phyloP scores from a whole-genome alignment of 2,329 filamentous ascomycete species.

The Mycocentrospora acerina region DNA sequence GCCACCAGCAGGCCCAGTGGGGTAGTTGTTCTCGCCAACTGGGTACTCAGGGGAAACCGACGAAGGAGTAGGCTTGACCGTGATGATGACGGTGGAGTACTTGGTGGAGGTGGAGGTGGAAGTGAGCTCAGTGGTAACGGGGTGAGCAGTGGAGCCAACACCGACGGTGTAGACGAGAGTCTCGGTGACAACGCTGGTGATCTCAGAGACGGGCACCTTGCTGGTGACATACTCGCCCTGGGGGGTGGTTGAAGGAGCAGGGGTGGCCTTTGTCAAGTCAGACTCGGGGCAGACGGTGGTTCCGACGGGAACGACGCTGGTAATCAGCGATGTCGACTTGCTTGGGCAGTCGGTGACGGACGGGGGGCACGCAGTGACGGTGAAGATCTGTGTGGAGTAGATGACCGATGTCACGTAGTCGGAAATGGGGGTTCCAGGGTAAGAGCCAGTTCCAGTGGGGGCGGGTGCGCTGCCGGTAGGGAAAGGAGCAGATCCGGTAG shows the following conservation, averaged over 20 bases:
- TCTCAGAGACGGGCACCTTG: slow-evolving; percentile 26
- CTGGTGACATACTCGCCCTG: slow-evolving; percentile 13
- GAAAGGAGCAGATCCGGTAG: slow-evolving; percentile 8
- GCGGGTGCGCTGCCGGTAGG: slow-evolving; percentile 40
- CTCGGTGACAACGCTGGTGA: slow-evolving; percentile 40
- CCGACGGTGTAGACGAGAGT: slow-evolving; percentile 49
- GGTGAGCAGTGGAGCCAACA: slow-evolving; percentile 46
- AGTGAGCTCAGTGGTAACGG: slow-evolving; percentile 43
- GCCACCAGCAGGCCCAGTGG: slow-evolving; percentile 10
- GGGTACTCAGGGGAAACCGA: slow-evolving; percentile 2
- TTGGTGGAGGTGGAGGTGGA: slow-evolving; percentile 35
- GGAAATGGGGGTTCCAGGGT: slow-evolving; percentile 41
- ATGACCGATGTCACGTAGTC: slow-evolving; percentile 44
- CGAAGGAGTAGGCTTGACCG: slow-evolving; percentile 13
- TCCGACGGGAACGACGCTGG: slow-evolving; percentile 43
- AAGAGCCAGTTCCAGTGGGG: slow-evolving; percentile 32
- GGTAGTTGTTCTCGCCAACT: slow-evolving; percentile 11
- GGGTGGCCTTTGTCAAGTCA: slow-evolving; percentile 15
- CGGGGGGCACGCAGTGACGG: slow-evolving; percentile 41
- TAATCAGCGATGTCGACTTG: slow-evolving; percentile 38
- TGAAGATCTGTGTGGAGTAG: slow-evolving; percentile 48
- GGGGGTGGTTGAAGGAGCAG: slow-evolving; percentile 12
- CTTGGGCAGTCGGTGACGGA: slow-evolving; percentile 43
- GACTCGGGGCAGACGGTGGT: slow-evolving; percentile 48
- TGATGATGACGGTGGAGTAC: slow-evolving; percentile 36